Percentiles rank a stretch among this genome's conserved stretches.
These are phyloP conservation scores for Pseudogymnoascus sp. DNA, from an alignment of 2,329 filamentous ascomycete genomes.

Conservation along the genomic window DNA sequence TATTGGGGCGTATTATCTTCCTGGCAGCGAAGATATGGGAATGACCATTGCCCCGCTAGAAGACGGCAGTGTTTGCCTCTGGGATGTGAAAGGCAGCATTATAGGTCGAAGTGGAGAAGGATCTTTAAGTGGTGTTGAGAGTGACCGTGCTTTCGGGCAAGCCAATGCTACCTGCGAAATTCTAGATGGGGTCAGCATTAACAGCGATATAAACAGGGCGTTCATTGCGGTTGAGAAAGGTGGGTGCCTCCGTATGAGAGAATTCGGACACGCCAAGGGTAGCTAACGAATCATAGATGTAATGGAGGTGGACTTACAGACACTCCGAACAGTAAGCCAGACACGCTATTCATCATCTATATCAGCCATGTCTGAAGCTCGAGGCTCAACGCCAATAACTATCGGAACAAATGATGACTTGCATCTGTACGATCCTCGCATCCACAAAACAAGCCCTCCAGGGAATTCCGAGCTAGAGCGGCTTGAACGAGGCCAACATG, in stretches of 20 bases:
- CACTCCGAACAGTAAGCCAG: slow-evolving; percentile 58
- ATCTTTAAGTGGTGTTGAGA: slow-evolving; percentile 52
- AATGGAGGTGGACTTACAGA: slow-evolving; percentile 73
- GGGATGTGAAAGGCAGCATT: slow-evolving; percentile 66
- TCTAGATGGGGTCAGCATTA: slow-evolving; percentile 75
- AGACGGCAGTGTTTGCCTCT: slow-evolving; percentile 79
- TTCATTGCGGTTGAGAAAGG: slow-evolving; percentile 73
- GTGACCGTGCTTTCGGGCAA: slow-evolving; percentile 20
- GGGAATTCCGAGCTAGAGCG: slow-evolving; percentile 21
- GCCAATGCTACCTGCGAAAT: slow-evolving; percentile 48
- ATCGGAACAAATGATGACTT: slow-evolving; percentile 75
- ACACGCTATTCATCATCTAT: slow-evolving; percentile 74
- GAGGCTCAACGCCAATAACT: slow-evolving; percentile 62
- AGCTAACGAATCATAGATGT: slow-evolving; percentile 39
- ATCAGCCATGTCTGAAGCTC: slow-evolving; percentile 66
- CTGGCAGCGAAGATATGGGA: slow-evolving; percentile 42
- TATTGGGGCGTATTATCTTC: slow-evolving; percentile 55
- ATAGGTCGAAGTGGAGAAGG: slow-evolving; percentile 57
- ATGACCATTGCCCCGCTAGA: slow-evolving; percentile 70
- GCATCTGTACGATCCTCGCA: slow-evolving; percentile 71
- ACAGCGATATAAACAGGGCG: slow-evolving; percentile 56
- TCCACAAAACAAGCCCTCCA: slow-evolving; percentile 16
- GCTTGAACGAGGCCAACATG: neutral
- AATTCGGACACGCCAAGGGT: neutral
- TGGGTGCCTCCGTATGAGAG: slow-evolving; percentile 29